Evolutionary conservation across 176 grass and related monocot genomes (phyloP).

Genomic region (Carex myosuroides): DNA sequence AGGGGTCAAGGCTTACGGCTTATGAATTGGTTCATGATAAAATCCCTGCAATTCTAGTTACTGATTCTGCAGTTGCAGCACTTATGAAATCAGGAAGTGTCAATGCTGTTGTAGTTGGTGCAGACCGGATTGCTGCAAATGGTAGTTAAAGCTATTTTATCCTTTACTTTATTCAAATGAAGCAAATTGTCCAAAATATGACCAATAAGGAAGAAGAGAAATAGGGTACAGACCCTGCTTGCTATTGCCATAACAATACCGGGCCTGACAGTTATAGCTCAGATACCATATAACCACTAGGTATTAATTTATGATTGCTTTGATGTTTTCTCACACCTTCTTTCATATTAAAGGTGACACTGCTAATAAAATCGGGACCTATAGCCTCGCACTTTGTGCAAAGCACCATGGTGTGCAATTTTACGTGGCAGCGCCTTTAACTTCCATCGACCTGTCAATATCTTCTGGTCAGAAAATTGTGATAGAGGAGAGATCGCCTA

Average conservation of each 20-base stretch:
- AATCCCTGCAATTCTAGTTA: constrained; percentile 82
- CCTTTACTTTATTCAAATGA: background rate
- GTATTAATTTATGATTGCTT: background rate
- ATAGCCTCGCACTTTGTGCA: constrained; percentile 66
- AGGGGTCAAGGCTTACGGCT: constrained; percentile 94
- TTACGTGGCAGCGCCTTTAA: constrained; percentile 75
- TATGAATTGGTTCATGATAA: constrained; percentile 90
- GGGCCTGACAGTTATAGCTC: background rate
- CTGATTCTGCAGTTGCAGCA: constrained; percentile 85
- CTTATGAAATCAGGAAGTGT: constrained; percentile 66
- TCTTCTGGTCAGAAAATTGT: constrained; percentile 65
- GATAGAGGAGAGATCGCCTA: constrained; percentile 87
- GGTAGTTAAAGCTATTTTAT: constrained; percentile 32
- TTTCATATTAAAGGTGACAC: constrained; percentile 63
- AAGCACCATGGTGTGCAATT: constrained; percentile 74
- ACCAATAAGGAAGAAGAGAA: background rate
- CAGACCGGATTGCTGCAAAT: constrained; percentile 79
- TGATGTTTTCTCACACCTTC: background rate
- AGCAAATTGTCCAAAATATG: background rate
- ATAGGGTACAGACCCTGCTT: background rate
- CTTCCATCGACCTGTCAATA: constrained; percentile 74
- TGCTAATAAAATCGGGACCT: constrained; percentile 96
- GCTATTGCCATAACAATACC: background rate
- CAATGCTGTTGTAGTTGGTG: constrained; percentile 72
- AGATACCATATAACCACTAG: background rate